A percentile compares a stretch with the other conserved stretches of the same genome.
Evolutionary conservation across 31 red algal species (phyloP).

Genomic region (Endocladia muricata): DNA sequence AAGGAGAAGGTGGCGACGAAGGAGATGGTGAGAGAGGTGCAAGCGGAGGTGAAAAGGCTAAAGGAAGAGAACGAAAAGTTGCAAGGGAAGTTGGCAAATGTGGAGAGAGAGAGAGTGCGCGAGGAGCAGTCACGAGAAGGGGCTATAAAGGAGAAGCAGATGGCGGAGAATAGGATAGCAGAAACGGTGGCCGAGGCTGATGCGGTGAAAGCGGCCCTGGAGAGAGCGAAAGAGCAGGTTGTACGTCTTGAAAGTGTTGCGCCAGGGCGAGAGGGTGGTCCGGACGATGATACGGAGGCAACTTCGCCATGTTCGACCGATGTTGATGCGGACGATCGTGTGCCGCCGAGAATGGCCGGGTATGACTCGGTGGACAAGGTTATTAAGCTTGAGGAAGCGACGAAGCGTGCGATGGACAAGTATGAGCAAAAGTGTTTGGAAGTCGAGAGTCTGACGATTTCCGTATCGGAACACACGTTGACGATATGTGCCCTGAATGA

Average conservation of each 20-base stretch:
- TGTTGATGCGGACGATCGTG: not conserved
- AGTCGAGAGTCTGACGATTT: not conserved
- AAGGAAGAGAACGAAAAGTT: not conserved
- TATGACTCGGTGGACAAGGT: conserved; percentile 1
- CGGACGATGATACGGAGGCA: not conserved
- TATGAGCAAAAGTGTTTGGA: conserved; percentile 17
- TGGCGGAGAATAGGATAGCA: not conserved
- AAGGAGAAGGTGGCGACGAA: not conserved
- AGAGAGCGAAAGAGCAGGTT: not conserved
- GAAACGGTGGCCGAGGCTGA: not conserved
- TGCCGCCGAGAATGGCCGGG: not conserved
- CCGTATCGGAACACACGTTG: conserved; percentile 1
- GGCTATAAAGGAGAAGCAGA: too few relatives aligned
- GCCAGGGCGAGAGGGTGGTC: not conserved
- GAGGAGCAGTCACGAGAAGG: not conserved
- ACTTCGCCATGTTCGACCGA: conserved; percentile 10
- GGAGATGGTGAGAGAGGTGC: not conserved
- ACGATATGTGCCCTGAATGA: conserved; percentile 1
- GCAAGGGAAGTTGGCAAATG: not conserved
- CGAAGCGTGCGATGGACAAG: not conserved
- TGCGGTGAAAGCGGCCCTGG: not conserved
- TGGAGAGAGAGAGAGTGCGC: not conserved
- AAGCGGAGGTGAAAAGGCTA: not conserved
- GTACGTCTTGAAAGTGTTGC: not conserved
- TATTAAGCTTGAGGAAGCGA: conserved; percentile 2